Base-by-base conservation (phyloP, 768 basidiomycete species). In the Lepiota brunneoincarnata region DNA sequence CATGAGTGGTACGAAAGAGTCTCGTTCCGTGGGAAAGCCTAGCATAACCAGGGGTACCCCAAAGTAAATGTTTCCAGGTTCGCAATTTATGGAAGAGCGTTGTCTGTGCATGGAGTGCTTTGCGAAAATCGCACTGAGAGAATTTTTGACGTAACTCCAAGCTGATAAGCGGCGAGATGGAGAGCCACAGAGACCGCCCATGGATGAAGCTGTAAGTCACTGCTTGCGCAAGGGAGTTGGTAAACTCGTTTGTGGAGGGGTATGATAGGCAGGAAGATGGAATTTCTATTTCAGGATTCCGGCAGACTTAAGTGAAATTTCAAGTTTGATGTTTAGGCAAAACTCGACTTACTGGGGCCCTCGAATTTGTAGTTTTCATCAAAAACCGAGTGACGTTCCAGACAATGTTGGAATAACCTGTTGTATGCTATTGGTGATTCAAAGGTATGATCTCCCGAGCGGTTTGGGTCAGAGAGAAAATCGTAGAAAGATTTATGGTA, bases 401-500 rank as follows among this genome's bases (percentile, higher is more conserved):
- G 28, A 14, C 17, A 43, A 9, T 35, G 50, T 6, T 51, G 17
- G 40, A 44, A 35, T 2, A 51, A 9, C 2, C n/a, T 42, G 10
- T 21, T 43, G 6, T 15, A n/a, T 1, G 18, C 17, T 2, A 12
- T 3, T 14, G 12, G 10, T 6, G 42, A 23, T 11, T 20, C 6
- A 3, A 35, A 6, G 2, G 26, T 42, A 35, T 34, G 23, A 2
- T 3, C 23, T 1, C 17, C 31, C 1, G 41, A 51, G 4, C 40
- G 41, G 2, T 2, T 42, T 18, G 26, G 40, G 36, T 51, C 50
- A 9, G 12, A 3, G 6, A 44, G 41, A 11, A 35, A 51, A 24
- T 51, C 31, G 14, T 18, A 20, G 24, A 51, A 51, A 2, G 51
- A 52, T 28, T 52, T 45, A 14, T 52, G 51, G 35, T 52, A 52